Base-by-base conservation (phyloP, 2,329 filamentous ascomycete species). In the Sclerotiophoma versabilis region DNA sequence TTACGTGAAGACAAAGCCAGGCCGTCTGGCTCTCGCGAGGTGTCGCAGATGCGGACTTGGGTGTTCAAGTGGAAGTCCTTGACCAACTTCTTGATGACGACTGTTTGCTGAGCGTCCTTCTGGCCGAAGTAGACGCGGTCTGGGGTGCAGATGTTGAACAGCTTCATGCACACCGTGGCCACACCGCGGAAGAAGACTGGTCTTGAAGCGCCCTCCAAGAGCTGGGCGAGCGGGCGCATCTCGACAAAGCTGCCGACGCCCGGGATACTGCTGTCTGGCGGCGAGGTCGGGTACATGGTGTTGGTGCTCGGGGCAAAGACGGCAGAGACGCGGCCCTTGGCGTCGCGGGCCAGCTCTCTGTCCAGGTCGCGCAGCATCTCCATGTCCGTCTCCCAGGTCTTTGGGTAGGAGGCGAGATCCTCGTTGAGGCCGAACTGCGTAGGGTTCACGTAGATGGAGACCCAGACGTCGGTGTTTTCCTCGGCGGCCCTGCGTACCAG, bases 121-220 rank as follows among this genome's bases (percentile, higher is more conserved):
- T 98, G 95, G 4, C 95, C 95, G 79, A 99, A 97, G 77, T 96
- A 95, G 5, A 92, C 91, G 37, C 84, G 84, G 51, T 93, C 88
- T 4, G 91, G 89, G 60, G 86, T 82, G 38, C 91, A 87, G 49
- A 92, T 90, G 69, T 93, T 93, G 78, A 96, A 93, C 12, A 96
- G 78, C 77, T 96, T 99, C 85, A 93, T 95, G 79, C 93, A 97
- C 2, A 99, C 89, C 1, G 95, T 99, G 17, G 95, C 93, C 27
- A 99, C 95, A 32, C 95, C 95, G 42, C 95, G 84, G 78, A 99
- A 99, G 76, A 99, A 99, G 36, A 96, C 96, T 2, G 95, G 95
- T 14, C 95, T 82, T 38, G 88, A 92, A 4, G 84, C 84, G 14
- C 95, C 95, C 78, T 99, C 95, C 4, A 98, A 83, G 22, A 93